These are phyloP conservation scores for Diaporthe citri DNA, from an alignment of 2,329 filamentous ascomycete genomes.

Conservation along the genomic window DNA sequence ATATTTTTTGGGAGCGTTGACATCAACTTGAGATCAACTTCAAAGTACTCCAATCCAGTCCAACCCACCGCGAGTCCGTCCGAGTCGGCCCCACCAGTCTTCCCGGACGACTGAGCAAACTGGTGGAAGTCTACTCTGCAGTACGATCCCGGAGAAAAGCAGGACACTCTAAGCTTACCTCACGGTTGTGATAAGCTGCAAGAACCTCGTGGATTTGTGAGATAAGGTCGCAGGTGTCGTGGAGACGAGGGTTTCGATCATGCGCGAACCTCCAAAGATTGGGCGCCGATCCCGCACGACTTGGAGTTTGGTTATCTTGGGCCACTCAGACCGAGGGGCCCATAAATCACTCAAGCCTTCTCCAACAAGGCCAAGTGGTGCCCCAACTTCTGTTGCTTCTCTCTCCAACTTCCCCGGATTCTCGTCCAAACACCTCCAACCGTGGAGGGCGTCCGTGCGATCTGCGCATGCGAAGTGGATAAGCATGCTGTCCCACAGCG, in stretches of 20 bases:
- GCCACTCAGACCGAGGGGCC: not conserved
- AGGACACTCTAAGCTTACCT: not conserved
- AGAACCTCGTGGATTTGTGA: not conserved
- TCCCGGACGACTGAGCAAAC: too few relatives aligned
- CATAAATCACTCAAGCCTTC: not conserved
- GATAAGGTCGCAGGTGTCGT: not conserved
- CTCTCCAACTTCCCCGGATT: conserved; percentile 29
- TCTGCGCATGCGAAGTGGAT: not conserved
- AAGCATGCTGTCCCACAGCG: conserved; percentile 18
- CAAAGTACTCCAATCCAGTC: not conserved
- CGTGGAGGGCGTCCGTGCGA: not conserved
- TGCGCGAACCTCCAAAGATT: not conserved
- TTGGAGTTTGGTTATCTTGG: not conserved
- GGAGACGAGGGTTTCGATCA: not conserved
- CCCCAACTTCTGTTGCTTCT: not conserved
- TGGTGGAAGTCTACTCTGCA: not conserved
- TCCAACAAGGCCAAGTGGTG: conserved; percentile 19
- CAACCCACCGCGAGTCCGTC: not conserved
- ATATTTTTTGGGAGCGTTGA: not conserved
- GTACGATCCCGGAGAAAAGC: not conserved
- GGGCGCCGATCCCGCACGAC: not conserved
- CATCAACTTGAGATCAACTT: not conserved
- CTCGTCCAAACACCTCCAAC: conserved; percentile 15
- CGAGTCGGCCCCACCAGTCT: not conserved
- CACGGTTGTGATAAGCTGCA: not conserved